Evolutionary conservation across 495 filamentous ascomycete species (phyloP).

Genomic region (Talaromyces trachyspermus): DNA sequence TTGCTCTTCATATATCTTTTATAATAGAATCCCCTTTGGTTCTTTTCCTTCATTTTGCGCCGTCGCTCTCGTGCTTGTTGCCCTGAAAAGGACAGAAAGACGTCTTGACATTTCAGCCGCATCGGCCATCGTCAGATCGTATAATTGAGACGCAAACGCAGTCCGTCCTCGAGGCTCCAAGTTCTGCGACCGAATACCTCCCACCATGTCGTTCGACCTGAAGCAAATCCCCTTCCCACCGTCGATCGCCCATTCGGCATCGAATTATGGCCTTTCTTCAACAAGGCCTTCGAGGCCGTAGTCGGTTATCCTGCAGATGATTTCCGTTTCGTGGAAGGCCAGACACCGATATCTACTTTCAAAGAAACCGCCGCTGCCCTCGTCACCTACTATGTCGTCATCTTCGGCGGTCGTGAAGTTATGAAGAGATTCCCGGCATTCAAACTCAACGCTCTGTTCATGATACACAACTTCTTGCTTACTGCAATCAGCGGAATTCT

Average conservation of each 20-base stretch:
- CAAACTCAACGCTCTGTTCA: conserved; percentile 59
- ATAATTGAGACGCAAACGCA: neutral
- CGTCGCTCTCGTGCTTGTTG: neutral
- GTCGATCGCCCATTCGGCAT: conserved; percentile 90
- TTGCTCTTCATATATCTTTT: too few species aligned
- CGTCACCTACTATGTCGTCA: conserved; percentile 45
- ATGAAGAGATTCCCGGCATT: conserved; percentile 54
- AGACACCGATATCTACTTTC: conserved; percentile 44
- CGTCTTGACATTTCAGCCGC: neutral
- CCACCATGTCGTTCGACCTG: conserved; percentile 43
- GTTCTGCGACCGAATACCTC: neutral
- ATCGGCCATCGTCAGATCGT: neutral
- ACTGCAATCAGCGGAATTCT: conserved; percentile 55
- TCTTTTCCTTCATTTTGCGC: conserved; percentile 21
- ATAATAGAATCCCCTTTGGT: too few species aligned
- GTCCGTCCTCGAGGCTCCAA: too few species aligned
- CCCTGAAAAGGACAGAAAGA: too few species aligned
- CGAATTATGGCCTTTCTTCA: conserved; percentile 90
- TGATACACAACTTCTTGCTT: conserved; percentile 62
- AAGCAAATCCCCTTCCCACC: conserved; percentile 66
- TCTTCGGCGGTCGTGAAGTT: conserved; percentile 59
- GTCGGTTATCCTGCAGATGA: conserved; percentile 50
- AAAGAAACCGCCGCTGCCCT: conserved; percentile 34
- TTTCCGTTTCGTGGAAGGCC: conserved; percentile 41
- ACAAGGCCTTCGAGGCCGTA: conserved; percentile 65